Evolutionary conservation across 2,329 filamentous ascomycete species (phyloP).

Genomic region (Beauveria asiatica): DNA sequence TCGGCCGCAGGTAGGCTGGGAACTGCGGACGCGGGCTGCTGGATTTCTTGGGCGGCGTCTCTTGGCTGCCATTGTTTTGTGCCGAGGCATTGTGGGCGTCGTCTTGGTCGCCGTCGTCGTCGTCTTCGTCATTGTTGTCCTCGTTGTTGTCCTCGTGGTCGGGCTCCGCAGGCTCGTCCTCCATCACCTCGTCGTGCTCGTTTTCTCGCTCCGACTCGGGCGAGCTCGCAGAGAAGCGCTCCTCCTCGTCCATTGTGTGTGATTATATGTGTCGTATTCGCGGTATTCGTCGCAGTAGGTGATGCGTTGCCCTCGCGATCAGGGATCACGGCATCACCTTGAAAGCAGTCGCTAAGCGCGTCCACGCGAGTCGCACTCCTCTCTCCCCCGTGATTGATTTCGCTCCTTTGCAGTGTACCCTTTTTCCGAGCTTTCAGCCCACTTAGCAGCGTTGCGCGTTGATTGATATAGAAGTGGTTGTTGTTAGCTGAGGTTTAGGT

Average conservation of each 20-base stretch:
- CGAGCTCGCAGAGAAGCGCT: slow-evolving; percentile 24
- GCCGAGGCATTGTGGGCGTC: slow-evolving; percentile 29
- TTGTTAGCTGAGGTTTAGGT: neutral
- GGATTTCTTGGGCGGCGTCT: slow-evolving; percentile 20
- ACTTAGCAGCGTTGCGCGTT: neutral
- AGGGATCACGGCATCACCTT: neutral
- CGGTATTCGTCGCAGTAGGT: neutral
- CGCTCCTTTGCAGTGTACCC: neutral
- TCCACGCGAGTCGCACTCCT: neutral
- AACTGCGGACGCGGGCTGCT: slow-evolving; percentile 20
- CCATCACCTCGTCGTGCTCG: slow-evolving; percentile 13
- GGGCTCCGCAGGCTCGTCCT: slow-evolving; percentile 19
- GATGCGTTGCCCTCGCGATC: neutral
- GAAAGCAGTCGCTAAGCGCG: neutral
- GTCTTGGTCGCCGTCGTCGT: slow-evolving; percentile 26
- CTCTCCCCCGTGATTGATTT: neutral
- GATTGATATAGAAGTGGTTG: neutral
- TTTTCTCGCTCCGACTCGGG: slow-evolving; percentile 26
- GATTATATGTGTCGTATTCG: neutral
- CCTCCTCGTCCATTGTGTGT: slow-evolving; percentile 24
- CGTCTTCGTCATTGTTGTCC: slow-evolving; percentile 27
- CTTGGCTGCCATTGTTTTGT: slow-evolving; percentile 14
- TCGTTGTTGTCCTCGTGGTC: slow-evolving; percentile 29
- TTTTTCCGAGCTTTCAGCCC: too few relatives aligned
- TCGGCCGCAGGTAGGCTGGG: slow-evolving; percentile 37